Percentiles rank a stretch among this genome's conserved stretches.
These are phyloP conservation scores for Colletotrichum coccodes DNA, from an alignment of 2,329 filamentous ascomycete genomes.

Conservation along the genomic window DNA sequence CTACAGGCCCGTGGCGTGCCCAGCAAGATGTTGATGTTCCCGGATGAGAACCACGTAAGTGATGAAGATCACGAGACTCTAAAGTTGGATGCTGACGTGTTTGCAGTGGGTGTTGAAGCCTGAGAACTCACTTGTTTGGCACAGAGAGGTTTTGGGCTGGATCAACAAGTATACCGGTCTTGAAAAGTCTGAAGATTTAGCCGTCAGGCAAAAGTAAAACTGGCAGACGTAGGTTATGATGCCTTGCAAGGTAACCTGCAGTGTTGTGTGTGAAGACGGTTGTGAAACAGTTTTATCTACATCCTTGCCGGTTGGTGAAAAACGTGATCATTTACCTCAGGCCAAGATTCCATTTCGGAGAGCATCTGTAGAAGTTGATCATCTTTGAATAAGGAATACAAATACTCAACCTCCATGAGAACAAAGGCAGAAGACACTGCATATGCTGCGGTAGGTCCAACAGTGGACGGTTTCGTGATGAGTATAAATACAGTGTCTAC, in stretches of 20 bases:
- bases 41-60: constrained; percentile 73
- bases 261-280: neutral
- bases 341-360: neutral
- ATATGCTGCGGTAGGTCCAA: neutral
- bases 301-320: no score
- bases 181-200: constrained; percentile 34
- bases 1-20: constrained; percentile 80
- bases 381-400: neutral
- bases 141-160: constrained; percentile 85
- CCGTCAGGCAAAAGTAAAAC: constrained; percentile 9
- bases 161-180: constrained; percentile 71
- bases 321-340: neutral
- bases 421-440: neutral
- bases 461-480: neutral
- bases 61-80: neutral
- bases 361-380: neutral
- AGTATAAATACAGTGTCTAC: neutral
- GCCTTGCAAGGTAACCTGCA: neutral
- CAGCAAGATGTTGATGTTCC: constrained; percentile 83
- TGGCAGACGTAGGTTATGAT: no score
- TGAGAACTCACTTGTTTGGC: constrained; percentile 92
- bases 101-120: constrained; percentile 86
- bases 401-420: no score
- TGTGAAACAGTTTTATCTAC: neutral
- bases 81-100: constrained; percentile 38